Conservation (phyloP, 192 early-diverging fungal species). For the Coemansia sp. region DNA sequence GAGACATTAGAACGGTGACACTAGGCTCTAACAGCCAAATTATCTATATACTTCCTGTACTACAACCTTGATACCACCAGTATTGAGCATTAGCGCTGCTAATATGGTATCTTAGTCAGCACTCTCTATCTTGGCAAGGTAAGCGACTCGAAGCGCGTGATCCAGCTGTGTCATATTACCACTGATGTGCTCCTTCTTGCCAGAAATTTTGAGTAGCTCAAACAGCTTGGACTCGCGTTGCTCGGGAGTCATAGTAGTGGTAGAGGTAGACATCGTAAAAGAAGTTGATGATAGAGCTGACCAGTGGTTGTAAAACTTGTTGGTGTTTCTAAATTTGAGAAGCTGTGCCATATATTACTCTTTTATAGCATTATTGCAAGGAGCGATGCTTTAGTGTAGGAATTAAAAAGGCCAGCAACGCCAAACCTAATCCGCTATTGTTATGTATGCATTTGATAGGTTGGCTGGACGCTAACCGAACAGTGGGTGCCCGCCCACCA, state of each 20-base stretch:
- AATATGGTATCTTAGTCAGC: slow-evolving; percentile 57
- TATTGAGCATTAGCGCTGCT: slow-evolving; percentile 60
- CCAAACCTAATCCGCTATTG: neutral
- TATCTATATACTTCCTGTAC: no score
- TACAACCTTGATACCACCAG: slow-evolving; percentile 14
- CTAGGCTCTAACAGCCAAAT: no score
- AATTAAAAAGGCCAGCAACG: neutral
- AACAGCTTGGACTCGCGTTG: slow-evolving; percentile 43
- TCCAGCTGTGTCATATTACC: slow-evolving; percentile 61
- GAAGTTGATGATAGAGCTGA: neutral
- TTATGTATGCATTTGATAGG: neutral
- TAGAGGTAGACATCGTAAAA: neutral
- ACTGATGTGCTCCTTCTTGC: slow-evolving; percentile 58
- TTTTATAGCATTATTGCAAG: neutral
- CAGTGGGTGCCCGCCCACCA: no score
- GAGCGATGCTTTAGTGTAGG: neutral
- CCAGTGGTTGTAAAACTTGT: neutral
- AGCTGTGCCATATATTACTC: neutral
- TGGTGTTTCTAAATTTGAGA: neutral
- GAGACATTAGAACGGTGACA: no score
- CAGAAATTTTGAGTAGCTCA: slow-evolving; percentile 50
- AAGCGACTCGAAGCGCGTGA: slow-evolving; percentile 59
- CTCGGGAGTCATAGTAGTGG: neutral
- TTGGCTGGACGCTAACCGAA: no score
- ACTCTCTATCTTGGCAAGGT: slow-evolving; percentile 36